These are phyloP conservation scores for Ceratobasidium sp. DNA, from an alignment of 1,284 basidiomycete species.

Conservation along the genomic window DNA sequence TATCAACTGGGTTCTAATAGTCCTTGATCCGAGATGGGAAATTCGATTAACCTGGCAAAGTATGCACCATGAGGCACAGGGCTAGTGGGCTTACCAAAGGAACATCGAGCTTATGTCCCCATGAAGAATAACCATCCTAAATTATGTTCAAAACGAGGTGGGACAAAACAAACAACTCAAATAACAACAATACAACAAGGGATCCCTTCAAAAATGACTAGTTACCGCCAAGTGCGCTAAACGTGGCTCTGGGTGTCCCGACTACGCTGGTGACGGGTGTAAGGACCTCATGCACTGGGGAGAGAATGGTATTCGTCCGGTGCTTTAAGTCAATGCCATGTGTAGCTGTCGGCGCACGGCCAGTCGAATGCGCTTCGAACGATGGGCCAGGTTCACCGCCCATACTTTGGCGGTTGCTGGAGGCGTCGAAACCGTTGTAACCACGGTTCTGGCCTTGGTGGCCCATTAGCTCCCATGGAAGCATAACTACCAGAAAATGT, in stretches of 20 bases:
- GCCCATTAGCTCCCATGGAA: conserved; percentile 16
- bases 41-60: too few relatives aligned
- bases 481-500: conserved; percentile 20
- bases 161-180: neutral
- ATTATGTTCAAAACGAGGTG: neutral
- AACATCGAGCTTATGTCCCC: too few relatives aligned
- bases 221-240: conserved; percentile 3
- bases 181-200: neutral
- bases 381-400: conserved; percentile 4
- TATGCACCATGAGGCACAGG: too few relatives aligned
- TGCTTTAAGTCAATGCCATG: conserved; percentile 27
- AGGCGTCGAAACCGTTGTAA: neutral
- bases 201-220: neutral
- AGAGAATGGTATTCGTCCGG: conserved; percentile 31
- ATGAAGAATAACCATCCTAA: too few relatives aligned
- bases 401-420: conserved; percentile 6
- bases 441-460: neutral
- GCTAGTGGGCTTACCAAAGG: too few relatives aligned
- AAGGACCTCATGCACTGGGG: conserved; percentile 32
- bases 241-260: conserved; percentile 27
- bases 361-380: conserved; percentile 14
- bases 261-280: conserved; percentile 33
- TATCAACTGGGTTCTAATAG: too few relatives aligned
- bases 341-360: conserved; percentile 1
- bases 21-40: too few relatives aligned